Percentiles rank a stretch among this genome's conserved stretches.
These are phyloP conservation scores for Paulownia fortunei DNA, from an alignment of 257 asterid species.

Conservation along the genomic window DNA sequence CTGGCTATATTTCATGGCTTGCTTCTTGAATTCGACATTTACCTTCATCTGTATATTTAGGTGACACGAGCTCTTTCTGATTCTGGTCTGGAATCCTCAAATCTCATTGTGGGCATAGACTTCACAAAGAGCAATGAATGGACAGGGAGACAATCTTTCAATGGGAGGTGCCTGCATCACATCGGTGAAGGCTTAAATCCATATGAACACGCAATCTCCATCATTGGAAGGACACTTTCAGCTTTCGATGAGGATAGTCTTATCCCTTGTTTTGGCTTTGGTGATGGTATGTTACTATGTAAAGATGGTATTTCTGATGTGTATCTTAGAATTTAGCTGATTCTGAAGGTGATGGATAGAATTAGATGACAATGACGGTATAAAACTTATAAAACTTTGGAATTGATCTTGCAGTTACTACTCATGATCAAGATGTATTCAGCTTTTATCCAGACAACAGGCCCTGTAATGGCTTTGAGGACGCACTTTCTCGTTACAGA, in stretches of 20 bases:
- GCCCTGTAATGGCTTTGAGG: conserved; percentile 83
- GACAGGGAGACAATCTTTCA: conserved; percentile 74
- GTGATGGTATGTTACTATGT: conserved; percentile 47
- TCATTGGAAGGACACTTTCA: conserved; percentile 84
- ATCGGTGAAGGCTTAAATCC: conserved; percentile 65
- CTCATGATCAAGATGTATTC: conserved; percentile 86
- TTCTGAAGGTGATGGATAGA: background rate
- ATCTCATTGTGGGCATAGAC: conserved; percentile 92
- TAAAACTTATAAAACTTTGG: background rate
- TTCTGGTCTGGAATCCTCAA: conserved; percentile 87
- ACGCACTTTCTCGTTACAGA: conserved; percentile 74
- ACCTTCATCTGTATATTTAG: conserved; percentile 38
- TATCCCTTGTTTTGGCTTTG: conserved; percentile 93
- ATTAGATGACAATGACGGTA: background rate
- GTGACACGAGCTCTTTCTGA: conserved; percentile 76
- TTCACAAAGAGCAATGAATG: conserved; percentile 95
- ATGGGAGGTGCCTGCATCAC: conserved; percentile 68
- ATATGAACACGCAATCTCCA: conserved; percentile 85
- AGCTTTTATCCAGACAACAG: conserved; percentile 67
- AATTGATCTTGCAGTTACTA: conserved; percentile 54
- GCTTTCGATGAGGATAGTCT: conserved; percentile 84
- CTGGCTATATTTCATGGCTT: background rate
- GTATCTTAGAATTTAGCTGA: background rate
- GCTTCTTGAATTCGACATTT: background rate
- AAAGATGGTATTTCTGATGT: background rate